Percentiles rank a stretch among this genome's conserved stretches.
phyloP scores from a whole-genome alignment of 352 stramenopile species.

The Phytophthora tubulina region DNA sequence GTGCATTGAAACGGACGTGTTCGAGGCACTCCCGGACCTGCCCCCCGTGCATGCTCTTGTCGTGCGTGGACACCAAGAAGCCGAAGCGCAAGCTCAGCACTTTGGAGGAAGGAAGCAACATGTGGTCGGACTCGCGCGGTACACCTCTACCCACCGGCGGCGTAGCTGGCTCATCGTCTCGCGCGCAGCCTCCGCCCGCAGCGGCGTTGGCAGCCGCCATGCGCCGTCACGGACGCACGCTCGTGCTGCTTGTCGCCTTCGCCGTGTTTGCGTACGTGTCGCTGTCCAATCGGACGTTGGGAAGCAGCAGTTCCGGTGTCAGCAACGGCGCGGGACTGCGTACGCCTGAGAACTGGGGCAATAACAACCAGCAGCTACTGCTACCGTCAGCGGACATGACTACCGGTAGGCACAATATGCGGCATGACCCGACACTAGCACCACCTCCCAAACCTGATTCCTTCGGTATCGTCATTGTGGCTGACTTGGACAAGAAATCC shows the following conservation, averaged over 20 bases:
- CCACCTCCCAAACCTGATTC: slow-evolving; percentile 63
- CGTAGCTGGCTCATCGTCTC: slow-evolving; percentile 33
- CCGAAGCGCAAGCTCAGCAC: slow-evolving; percentile 89
- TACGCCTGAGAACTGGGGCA: slow-evolving; percentile 42
- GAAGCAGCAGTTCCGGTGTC: slow-evolving; percentile 15
- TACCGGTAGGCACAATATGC: slow-evolving; percentile 36
- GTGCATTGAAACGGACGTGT: slow-evolving; percentile 21
- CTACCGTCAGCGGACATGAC: slow-evolving; percentile 16
- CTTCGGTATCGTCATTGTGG: slow-evolving; percentile 93
- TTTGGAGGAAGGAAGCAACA: slow-evolving; percentile 52
- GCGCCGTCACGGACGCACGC: slow-evolving; percentile 59
- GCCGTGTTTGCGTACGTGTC: slow-evolving; percentile 69
- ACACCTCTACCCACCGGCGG: slow-evolving; percentile 32
- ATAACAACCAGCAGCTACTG: slow-evolving; percentile 26
- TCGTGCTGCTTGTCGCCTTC: slow-evolving; percentile 61
- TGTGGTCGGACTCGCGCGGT: slow-evolving; percentile 62
- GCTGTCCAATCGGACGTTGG: slow-evolving; percentile 60
- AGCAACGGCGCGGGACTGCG: slow-evolving; percentile 24
- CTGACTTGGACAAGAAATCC: slow-evolving; percentile 96
- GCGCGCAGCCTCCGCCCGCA: slow-evolving; percentile 40
- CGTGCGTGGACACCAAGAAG: slow-evolving; percentile 67
- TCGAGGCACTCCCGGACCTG: background rate
- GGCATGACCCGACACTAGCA: slow-evolving; percentile 38
- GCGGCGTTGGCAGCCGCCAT: slow-evolving; percentile 42
- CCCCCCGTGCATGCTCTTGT: slow-evolving; percentile 42